Percentiles rank a stretch among this genome's conserved stretches.
Evolutionary conservation across 2,329 filamentous ascomycete genomes (phyloP).

Genomic region (Aspergillus sojae): DNA sequence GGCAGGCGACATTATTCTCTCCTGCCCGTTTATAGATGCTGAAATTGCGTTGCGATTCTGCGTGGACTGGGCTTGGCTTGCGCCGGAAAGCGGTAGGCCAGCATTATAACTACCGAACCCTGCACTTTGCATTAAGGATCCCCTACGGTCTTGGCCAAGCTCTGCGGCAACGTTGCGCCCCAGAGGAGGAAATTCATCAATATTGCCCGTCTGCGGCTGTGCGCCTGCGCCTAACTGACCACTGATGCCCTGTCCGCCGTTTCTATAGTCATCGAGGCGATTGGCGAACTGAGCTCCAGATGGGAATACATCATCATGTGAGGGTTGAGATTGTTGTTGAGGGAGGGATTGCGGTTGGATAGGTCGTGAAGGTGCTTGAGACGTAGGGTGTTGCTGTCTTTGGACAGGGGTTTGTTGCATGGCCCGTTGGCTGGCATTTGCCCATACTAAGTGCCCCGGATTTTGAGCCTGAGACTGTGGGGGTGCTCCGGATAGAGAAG

Average conservation of each 20-base stretch:
- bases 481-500: constrained; percentile 60
- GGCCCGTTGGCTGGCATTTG: constrained; percentile 58
- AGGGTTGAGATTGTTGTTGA: constrained; percentile 48
- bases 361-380: constrained; percentile 44
- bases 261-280: constrained; percentile 58
- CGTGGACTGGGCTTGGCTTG: constrained; percentile 43
- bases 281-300: constrained; percentile 54
- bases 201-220: constrained; percentile 59
- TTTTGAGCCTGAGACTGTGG: constrained; percentile 57
- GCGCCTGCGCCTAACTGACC: constrained; percentile 53
- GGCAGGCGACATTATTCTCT: constrained; percentile 42
- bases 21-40: constrained; percentile 42
- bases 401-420: constrained; percentile 57
- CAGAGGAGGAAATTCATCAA: constrained; percentile 64
- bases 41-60: constrained; percentile 36
- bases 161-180: constrained; percentile 55
- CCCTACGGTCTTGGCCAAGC: constrained; percentile 53
- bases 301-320: constrained; percentile 52
- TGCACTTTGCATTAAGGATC: constrained; percentile 54
- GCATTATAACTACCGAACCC: constrained; percentile 45
- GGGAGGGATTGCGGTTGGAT: constrained; percentile 44
- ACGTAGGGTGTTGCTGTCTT: constrained; percentile 52
- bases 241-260: constrained; percentile 57
- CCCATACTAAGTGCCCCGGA: constrained; percentile 58
- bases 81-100: constrained; percentile 46